Evolutionary conservation across 108 stramenopile genomes (phyloP).

Genomic region (Schizochytrium sp.): DNA sequence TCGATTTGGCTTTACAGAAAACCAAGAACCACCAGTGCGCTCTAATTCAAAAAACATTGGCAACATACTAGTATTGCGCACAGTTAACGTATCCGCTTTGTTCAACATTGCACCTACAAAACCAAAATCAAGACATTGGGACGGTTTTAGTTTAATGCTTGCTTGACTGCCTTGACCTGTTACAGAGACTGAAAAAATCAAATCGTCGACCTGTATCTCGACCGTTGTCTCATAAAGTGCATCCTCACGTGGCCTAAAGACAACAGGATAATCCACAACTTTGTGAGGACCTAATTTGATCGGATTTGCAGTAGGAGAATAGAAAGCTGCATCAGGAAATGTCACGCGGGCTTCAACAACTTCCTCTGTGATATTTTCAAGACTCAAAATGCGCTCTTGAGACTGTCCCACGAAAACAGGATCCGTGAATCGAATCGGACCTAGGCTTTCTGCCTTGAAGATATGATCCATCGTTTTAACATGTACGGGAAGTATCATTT

Average conservation of each 20-base stretch:
- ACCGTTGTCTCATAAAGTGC: not conserved
- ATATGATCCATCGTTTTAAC: constrained; percentile 47
- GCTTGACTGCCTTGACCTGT: constrained; percentile 5
- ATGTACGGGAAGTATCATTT: constrained; percentile 12
- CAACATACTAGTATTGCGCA: constrained; percentile 12
- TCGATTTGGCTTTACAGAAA: not conserved
- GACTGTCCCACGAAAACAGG: constrained; percentile 1
- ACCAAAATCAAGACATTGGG: constrained; percentile 23
- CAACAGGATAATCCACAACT: not conserved
- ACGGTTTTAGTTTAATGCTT: not conserved
- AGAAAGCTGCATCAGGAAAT: not conserved
- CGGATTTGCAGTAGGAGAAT: not conserved
- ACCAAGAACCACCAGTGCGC: constrained; percentile 9
- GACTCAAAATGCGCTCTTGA: not conserved
- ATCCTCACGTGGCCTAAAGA: not conserved
- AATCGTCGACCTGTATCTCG: constrained; percentile 34
- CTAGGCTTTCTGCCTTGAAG: not conserved
- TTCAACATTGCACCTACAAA: not conserved
- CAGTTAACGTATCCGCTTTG: not conserved
- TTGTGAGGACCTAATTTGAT: not conserved
- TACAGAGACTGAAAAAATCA: constrained; percentile 9
- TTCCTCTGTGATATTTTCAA: not conserved
- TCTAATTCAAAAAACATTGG: not conserved
- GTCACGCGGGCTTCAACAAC: not conserved
- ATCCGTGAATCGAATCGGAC: not conserved